Evolutionary conservation across 2,329 filamentous ascomycete species (phyloP).

Genomic region (Bipolaris gigantea): DNA sequence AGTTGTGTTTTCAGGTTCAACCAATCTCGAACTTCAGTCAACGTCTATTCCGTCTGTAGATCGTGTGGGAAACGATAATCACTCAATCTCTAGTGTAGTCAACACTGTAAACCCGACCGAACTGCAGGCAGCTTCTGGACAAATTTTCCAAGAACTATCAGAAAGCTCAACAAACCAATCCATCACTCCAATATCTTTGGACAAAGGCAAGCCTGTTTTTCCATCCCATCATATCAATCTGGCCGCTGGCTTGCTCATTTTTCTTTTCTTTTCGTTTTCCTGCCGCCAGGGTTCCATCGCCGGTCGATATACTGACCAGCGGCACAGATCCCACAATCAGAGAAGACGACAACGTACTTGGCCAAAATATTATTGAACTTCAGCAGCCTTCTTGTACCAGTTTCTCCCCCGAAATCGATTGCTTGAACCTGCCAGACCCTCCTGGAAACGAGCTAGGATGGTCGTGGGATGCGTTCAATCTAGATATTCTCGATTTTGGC

Average conservation of each 20-base stretch:
- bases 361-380: background rate
- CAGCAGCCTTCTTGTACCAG: background rate
- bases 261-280: background rate
- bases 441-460: background rate
- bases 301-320: background rate
- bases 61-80: background rate
- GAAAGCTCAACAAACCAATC: background rate
- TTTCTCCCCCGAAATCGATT: background rate
- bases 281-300: background rate
- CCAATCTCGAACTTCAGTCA: background rate
- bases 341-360: background rate
- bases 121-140: background rate
- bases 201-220: background rate
- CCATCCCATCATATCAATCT: background rate
- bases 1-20: background rate
- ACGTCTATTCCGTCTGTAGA: background rate
- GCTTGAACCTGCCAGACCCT: background rate
- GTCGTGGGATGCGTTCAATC: background rate
- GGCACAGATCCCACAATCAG: background rate
- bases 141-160: background rate
- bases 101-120: background rate
- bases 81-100: background rate
- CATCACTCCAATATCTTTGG: background rate
- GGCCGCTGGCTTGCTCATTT: background rate
- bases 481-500: background rate